phyloP scores from a whole-genome alignment of 345 rosid species.

The Salix brachista region DNA sequence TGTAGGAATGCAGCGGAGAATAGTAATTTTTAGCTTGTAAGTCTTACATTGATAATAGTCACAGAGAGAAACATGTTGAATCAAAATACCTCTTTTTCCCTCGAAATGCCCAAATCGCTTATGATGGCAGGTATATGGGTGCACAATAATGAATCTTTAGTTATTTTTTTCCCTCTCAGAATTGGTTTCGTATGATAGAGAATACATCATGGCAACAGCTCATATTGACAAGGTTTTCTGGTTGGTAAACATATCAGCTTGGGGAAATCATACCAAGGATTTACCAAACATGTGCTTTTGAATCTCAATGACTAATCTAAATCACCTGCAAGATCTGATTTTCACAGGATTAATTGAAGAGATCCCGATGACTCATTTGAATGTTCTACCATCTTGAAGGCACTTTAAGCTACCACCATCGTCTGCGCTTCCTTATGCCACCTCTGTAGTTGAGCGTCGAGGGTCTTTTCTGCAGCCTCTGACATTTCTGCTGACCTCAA shows the following conservation, averaged over 20 bases:
- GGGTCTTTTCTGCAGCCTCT: slow-evolving; percentile 55
- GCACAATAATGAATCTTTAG: too few species aligned
- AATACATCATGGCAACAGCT: too few species aligned
- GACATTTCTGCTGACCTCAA: slow-evolving; percentile 64
- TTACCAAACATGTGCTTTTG: not conserved
- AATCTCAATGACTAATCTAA: not conserved
- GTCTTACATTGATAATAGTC: not conserved
- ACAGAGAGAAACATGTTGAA: not conserved
- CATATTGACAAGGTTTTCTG: not conserved
- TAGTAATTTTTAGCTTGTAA: not conserved
- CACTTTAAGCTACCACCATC: not conserved
- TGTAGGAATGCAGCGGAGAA: slow-evolving; percentile 11
- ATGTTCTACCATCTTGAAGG: not conserved
- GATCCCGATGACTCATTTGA: not conserved
- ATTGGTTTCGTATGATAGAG: too few species aligned
- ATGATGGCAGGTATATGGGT: too few species aligned
- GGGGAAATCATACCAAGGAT: not conserved
- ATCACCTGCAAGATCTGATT: not conserved
- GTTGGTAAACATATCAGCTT: not conserved
- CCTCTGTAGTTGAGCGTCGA: slow-evolving; percentile 62
- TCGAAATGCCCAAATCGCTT: too few species aligned
- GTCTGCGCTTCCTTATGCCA: slow-evolving; percentile 37
- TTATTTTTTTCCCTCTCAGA: too few species aligned
- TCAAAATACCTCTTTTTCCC: not conserved
- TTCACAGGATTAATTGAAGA: not conserved